A percentile compares a stretch with the other conserved stretches of the same genome.
These are phyloP conservation scores for Naganishia antarctica DNA, from an alignment of 768 basidiomycete species.

Conservation along the genomic window DNA sequence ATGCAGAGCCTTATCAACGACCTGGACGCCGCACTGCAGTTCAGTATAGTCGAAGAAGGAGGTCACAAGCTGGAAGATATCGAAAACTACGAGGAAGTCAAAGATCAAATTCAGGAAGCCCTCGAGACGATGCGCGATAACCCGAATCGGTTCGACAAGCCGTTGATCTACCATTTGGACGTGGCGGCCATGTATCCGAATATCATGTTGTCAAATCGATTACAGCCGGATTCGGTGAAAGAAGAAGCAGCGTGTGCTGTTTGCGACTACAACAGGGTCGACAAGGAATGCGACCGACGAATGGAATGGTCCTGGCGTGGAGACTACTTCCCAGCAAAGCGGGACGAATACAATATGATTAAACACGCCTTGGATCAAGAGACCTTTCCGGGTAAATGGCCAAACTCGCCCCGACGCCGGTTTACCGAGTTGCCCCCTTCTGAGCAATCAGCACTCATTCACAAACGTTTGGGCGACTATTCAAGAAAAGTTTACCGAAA, in stretches of 20 bases:
- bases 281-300: slow-evolving; percentile 86
- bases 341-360: slow-evolving; percentile 99
- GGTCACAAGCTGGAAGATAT: slow-evolving; percentile 72
- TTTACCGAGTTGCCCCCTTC: slow-evolving; percentile 75
- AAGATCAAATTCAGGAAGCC: slow-evolving; percentile 65
- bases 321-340: slow-evolving; percentile 92
- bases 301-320: slow-evolving; percentile 99
- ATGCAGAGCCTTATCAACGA: slow-evolving; percentile 86
- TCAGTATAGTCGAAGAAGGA: slow-evolving; percentile 77
- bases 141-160: slow-evolving; percentile 80
- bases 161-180: slow-evolving; percentile 95
- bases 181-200: slow-evolving; percentile 99
- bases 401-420: slow-evolving; percentile 67
- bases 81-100: slow-evolving; percentile 93
- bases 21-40: slow-evolving; percentile 82
- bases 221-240: slow-evolving; percentile 96
- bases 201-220: slow-evolving; percentile 99
- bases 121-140: slow-evolving; percentile 88
- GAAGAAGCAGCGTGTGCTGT: slow-evolving; percentile 95
- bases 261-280: slow-evolving; percentile 95
- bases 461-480: slow-evolving; percentile 96
- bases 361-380: slow-evolving; percentile 94
- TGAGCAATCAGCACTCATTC: slow-evolving; percentile 85
- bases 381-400: slow-evolving; percentile 73
- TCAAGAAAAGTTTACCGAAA: slow-evolving; percentile 98